A percentile compares a stretch with the other conserved stretches of the same genome.
These are phyloP conservation scores for Solanum chilense DNA, from an alignment of 257 asterid genomes.

Conservation along the genomic window DNA sequence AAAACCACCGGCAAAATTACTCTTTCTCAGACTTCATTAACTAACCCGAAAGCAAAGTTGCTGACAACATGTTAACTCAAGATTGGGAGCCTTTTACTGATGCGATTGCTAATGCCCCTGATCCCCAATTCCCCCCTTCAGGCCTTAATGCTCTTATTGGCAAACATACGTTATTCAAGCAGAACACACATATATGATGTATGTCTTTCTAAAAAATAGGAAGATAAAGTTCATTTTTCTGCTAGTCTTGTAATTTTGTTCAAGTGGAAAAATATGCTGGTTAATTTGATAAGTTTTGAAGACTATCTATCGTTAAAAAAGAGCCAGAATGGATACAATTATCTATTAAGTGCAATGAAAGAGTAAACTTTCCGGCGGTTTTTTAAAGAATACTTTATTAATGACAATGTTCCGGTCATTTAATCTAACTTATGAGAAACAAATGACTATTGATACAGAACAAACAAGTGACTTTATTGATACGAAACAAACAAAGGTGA, in stretches of 20 bases:
- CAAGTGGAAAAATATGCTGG: not conserved
- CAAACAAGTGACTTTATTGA: not conserved
- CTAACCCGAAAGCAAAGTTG: slow-evolving; percentile 19
- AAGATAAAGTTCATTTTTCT: not conserved
- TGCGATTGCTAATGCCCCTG: slow-evolving; percentile 56
- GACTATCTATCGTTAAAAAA: not conserved
- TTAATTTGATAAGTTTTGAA: not conserved
- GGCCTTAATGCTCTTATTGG: slow-evolving; percentile 20
- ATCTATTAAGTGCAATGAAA: not conserved
- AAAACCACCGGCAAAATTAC: not conserved
- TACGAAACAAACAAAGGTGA: not conserved
- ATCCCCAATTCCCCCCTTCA: slow-evolving; percentile 47
- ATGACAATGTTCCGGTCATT: not conserved
- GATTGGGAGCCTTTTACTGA: slow-evolving; percentile 82
- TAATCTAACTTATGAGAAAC: not conserved
- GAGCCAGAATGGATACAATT: not conserved
- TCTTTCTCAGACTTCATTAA: not conserved
- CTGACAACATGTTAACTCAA: slow-evolving; percentile 72
- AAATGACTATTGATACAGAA: not conserved
- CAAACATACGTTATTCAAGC: not conserved
- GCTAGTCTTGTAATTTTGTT: not conserved
- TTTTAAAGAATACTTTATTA: not conserved
- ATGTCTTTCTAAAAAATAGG: not conserved
- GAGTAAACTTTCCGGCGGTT: not conserved
- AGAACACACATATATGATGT: not conserved